Evolutionary conservation across 2,329 filamentous ascomycete species (phyloP), one percentile per base, ranked within the genome.

Genomic region (Malbranchea zuffiana): DNA sequence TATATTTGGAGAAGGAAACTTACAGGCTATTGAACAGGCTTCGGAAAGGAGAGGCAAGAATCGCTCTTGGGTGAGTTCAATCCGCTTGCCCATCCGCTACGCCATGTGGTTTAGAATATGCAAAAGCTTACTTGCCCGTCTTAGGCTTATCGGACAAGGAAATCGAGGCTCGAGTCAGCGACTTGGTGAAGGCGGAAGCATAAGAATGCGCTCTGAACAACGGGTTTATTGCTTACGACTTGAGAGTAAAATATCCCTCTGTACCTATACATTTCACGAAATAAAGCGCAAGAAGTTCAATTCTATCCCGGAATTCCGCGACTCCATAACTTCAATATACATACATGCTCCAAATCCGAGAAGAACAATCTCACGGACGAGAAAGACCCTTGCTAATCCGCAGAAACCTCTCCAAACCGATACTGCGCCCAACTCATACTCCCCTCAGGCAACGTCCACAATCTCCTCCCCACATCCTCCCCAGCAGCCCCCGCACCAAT

Each of bases 11-110:
- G n/a, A 29, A 8, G 6, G 7, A 12, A 21, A 16, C 30, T 34
- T 7, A 29, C 7, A n/a, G 17, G n/a, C 15, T 15, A 32, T 13
- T 28, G 2, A 12, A 41, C 49, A 81, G 77, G 76, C 40, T 72
- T 77, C 44, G 79, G 79, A 49, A 72, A 74, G 57, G 79, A 84
- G 64, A 77, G 74, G 61, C 70, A 74, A 57, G 69, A 76, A 49
- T 64, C 71, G 35, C 58, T 83, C 53, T 66, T 68, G 48, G 76
- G 77, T 75, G 57, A 48, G 63, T 44, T 12, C 6, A 12, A 18
- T 17, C 25, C 12, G 32, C 29, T 35, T 24, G 24, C 15, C 18
- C 28, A 32, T 24, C 15, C 18, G 23, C 6, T 29, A 17, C 30
- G 15, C 36, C 25, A 30, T 40, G n/a, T n/a, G n/a, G n/a, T n/a